Evolutionary conservation across 2,329 filamentous ascomycete species (phyloP), one percentile per base, ranked within the genome.

Genomic region (Colletotrichum siamense): DNA sequence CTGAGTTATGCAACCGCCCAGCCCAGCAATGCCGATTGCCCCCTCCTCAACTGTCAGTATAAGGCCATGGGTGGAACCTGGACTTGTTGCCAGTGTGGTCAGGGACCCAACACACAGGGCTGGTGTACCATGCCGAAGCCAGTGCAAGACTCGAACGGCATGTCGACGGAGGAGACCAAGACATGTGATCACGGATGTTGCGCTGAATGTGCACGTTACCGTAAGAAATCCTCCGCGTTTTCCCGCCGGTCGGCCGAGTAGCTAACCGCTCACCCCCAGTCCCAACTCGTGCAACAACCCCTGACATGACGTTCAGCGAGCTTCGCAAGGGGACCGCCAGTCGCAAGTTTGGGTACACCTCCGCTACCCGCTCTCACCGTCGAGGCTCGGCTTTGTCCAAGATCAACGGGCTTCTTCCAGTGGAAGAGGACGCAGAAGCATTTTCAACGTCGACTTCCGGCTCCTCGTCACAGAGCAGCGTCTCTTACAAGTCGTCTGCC

Each of bases 121-220:
- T 91, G 89, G 89, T 92, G 90, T 80, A 85, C 84, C 12, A 86
- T 85, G 77, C 81, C 83, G 15, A 82, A 81, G 63, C 79, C 78
- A 34, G 73, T 80, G 65, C 81, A 80, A 67, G 85, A 85, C 73
- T 76, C 81, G 8, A 78, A 84, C 13, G 84, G 82, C 2, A 80
- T 80, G 69, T 80, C 81, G 13, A 78, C 82, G 24, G 86, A 88
- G 70, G 80, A 83, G 24, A 81, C 85, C 63, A 83, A 87, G 70
- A 82, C 82, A 3, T 91, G 90, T 73, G 88, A 89, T 69, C 90
- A 91, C 75, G 88, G 88, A 16, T 91, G 89, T 78, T 91, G 90
- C 79, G 85, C 83, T 69, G 84, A 85, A 30, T 91, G 90, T 77
- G 85, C 83, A 30, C 84, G 84, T 63, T 85, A 86, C 57, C 79